A percentile compares a stretch with the other conserved stretches of the same genome.
These are phyloP conservation scores for Trichoderma afroharzianum DNA, from an alignment of 2,329 filamentous ascomycete genomes.

Conservation along the genomic window DNA sequence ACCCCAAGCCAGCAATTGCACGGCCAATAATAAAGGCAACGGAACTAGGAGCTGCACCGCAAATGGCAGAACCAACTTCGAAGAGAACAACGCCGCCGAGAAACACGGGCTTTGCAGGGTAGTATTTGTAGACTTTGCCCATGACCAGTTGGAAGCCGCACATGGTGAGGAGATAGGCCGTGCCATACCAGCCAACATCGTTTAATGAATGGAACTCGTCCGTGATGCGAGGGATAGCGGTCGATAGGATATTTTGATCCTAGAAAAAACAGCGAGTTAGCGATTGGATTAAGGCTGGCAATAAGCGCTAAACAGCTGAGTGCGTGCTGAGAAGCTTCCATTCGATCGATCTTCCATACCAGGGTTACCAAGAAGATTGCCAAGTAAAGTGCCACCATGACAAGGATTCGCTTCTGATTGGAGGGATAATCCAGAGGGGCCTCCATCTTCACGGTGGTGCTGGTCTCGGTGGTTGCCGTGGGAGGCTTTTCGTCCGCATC, in stretches of 20 bases:
- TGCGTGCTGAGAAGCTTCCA: not conserved
- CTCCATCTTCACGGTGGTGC: not conserved
- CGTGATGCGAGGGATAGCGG: slow-evolving; percentile 6
- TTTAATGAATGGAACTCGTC: slow-evolving; percentile 9
- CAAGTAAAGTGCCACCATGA: slow-evolving; percentile 3
- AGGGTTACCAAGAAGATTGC: slow-evolving; percentile 1
- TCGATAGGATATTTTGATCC: slow-evolving; percentile 7
- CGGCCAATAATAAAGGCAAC: slow-evolving; percentile 44
- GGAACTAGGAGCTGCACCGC: slow-evolving; percentile 34
- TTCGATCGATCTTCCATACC: not conserved
- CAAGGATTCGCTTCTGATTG: slow-evolving; percentile 6
- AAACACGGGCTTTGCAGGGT: slow-evolving; percentile 43
- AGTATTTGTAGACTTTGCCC: slow-evolving; percentile 42
- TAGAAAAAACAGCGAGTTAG: not conserved
- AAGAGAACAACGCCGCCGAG: slow-evolving; percentile 43
- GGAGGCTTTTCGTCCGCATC: slow-evolving; percentile 1
- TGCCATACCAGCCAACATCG: slow-evolving; percentile 13
- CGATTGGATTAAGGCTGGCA: not conserved
- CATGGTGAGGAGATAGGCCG: slow-evolving; percentile 2
- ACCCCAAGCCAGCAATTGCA: slow-evolving; percentile 41
- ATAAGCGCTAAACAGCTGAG: not conserved
- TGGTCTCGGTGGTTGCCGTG: not conserved
- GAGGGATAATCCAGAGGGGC: not conserved
- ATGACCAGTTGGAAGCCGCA: slow-evolving; percentile 12
- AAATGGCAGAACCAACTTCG: slow-evolving; percentile 49